phyloP scores from a whole-genome alignment of 2,329 filamentous ascomycete genomes.

The Corinectria fuckeliana region DNA sequence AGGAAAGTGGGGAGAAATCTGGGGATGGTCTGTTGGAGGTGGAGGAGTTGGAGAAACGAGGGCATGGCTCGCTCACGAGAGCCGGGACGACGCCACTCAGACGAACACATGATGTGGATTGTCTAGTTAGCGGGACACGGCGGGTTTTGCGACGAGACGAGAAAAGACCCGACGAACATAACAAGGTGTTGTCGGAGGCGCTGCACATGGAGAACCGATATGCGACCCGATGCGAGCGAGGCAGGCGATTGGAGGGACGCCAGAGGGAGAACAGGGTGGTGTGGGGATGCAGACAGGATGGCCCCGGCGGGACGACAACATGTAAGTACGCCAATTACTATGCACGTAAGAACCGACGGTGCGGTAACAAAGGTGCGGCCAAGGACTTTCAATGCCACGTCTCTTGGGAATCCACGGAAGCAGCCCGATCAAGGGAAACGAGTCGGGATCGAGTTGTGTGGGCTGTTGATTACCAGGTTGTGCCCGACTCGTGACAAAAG shows the following conservation, averaged over 20 bases:
- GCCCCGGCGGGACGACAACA: not conserved
- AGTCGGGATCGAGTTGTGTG: not conserved
- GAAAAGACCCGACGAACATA: slow-evolving; percentile 7
- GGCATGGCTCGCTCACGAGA: too few relatives aligned
- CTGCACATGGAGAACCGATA: too few relatives aligned
- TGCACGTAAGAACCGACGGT: slow-evolving; percentile 10
- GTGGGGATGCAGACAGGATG: not conserved
- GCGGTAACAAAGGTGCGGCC: not conserved
- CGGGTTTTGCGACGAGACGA: not conserved
- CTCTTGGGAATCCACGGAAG: not conserved
- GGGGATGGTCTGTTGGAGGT: slow-evolving; percentile 26
- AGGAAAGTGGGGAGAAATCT: slow-evolving; percentile 31
- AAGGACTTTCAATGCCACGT: not conserved
- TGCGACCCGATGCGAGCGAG: slow-evolving; percentile 38
- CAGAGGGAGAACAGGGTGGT: not conserved
- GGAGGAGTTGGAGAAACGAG: slow-evolving; percentile 24
- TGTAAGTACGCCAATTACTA: not conserved
- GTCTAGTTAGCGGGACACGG: not conserved
- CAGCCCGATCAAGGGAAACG: not conserved
- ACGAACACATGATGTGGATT: slow-evolving; percentile 23
- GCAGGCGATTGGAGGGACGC: slow-evolving; percentile 30
- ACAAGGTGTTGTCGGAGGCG: too few relatives aligned
- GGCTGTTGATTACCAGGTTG: not conserved
- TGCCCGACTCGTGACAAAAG: too few relatives aligned
- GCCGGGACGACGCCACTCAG: too few relatives aligned